Evolutionary conservation across 129 eudicot genomes (phyloP).

Genomic region (Chrysanthemum seticuspe): DNA sequence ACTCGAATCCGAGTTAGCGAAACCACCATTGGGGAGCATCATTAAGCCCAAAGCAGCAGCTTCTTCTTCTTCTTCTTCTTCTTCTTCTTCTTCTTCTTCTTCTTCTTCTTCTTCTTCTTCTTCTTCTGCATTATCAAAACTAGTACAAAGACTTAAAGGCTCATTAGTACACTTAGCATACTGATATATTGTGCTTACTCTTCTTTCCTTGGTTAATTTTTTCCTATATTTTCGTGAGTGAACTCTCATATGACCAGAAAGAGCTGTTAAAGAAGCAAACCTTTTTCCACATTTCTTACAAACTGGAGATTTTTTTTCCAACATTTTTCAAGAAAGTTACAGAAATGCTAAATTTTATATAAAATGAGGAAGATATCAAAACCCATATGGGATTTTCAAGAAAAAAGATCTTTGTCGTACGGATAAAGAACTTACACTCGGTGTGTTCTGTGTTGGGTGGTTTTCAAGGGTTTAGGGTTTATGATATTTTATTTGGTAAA

Average conservation of each 20-base stretch:
- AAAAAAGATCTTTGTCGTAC: too few species aligned
- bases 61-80: slow-evolving; percentile 41
- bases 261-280: slow-evolving; percentile 46
- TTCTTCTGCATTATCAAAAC: slow-evolving; percentile 35
- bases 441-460: too few species aligned
- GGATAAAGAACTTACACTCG: too few species aligned
- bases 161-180: slow-evolving; percentile 8
- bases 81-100: too few species aligned
- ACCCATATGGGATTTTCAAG: too few species aligned
- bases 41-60: slow-evolving; percentile 47
- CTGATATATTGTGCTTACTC: slow-evolving; percentile 50
- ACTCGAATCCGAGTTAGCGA: slow-evolving; percentile 12
- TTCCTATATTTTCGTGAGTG: slow-evolving; percentile 38
- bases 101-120: slow-evolving; percentile 40
- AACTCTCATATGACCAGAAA: slow-evolving; percentile 53
- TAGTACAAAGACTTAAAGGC: slow-evolving; percentile 4
- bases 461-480: too few species aligned
- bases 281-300: slow-evolving; percentile 64
- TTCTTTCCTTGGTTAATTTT: slow-evolving; percentile 27
- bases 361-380: too few species aligned
- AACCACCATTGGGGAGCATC: slow-evolving; percentile 58
- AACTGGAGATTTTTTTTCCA: not conserved
- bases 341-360: too few species aligned
- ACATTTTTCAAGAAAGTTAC: too few species aligned
- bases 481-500: too few species aligned